Evolutionary conservation across 192 early-diverging fungal genomes (phyloP).

Genomic region (Cladochytrium replicatum): DNA sequence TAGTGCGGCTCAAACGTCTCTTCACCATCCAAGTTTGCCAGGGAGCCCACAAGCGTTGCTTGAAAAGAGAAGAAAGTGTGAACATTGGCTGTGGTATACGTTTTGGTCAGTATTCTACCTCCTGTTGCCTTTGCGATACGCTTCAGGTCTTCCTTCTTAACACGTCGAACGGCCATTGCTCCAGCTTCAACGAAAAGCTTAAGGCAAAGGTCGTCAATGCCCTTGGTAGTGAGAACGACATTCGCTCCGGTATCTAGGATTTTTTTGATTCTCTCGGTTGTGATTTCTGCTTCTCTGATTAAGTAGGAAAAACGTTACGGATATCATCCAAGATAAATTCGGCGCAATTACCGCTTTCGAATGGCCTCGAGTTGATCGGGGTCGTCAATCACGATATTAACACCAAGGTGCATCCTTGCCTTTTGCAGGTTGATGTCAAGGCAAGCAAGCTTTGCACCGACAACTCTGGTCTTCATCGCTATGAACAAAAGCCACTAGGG

Average conservation of each 20-base stretch:
- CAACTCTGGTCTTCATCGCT: slow-evolving; percentile 81
- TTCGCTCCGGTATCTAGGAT: slow-evolving; percentile 93
- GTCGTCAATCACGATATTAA: slow-evolving; percentile 97
- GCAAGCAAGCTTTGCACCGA: slow-evolving; percentile 92
- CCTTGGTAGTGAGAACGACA: slow-evolving; percentile 95
- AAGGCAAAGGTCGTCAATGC: slow-evolving; percentile 96
- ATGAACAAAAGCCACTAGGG: too few species aligned
- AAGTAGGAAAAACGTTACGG: neutral
- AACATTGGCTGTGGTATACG: too few species aligned
- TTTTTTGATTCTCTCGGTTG: slow-evolving; percentile 90
- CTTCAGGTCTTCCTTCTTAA: slow-evolving; percentile 94
- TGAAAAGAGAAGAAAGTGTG: slow-evolving; percentile 8
- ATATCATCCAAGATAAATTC: too few species aligned
- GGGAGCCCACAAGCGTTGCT: slow-evolving; percentile 85
- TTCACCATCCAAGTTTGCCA: slow-evolving; percentile 96
- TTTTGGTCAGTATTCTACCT: slow-evolving; percentile 29
- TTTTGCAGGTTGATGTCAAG: slow-evolving; percentile 99
- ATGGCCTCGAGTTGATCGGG: slow-evolving; percentile 97
- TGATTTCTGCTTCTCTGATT: slow-evolving; percentile 86
- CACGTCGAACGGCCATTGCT: slow-evolving; percentile 91
- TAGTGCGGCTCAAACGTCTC: slow-evolving; percentile 88
- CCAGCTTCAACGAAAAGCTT: slow-evolving; percentile 98
- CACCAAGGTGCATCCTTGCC: slow-evolving; percentile 94
- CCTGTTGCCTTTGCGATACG: slow-evolving; percentile 97
- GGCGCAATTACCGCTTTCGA: slow-evolving; percentile 59